Evolutionary conservation across 148 eudicot genomes (phyloP).

Genomic region (Pharnaceum exiguum): DNA sequence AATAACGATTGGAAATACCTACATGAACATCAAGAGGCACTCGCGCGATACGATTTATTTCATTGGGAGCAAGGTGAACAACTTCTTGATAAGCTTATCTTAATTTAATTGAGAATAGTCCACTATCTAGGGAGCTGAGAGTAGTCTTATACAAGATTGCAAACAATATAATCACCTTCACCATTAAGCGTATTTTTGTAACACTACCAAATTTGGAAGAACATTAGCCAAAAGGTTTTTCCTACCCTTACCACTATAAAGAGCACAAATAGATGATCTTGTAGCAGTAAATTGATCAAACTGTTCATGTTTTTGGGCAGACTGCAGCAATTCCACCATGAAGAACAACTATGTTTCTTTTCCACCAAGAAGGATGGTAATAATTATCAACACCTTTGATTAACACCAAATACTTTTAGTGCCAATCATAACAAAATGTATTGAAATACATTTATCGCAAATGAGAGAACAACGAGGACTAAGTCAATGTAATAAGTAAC

Average conservation of each 20-base stretch:
- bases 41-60: slow-evolving; percentile 89
- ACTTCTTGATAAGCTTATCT: slow-evolving; percentile 92
- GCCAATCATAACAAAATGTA: slow-evolving; percentile 19
- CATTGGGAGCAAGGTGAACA: slow-evolving; percentile 76
- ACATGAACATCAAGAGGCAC: slow-evolving; percentile 97
- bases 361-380: slow-evolving; percentile 96
- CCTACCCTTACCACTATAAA: slow-evolving; percentile 97
- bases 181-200: slow-evolving; percentile 88
- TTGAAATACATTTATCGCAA: too few species aligned
- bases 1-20: too few species aligned
- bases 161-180: slow-evolving; percentile 92
- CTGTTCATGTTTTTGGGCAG: slow-evolving; percentile 65
- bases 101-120: slow-evolving; percentile 74
- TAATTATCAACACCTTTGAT: slow-evolving; percentile 89
- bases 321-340: slow-evolving; percentile 97
- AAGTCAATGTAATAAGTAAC: too few species aligned
- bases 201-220: slow-evolving; percentile 91
- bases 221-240: slow-evolving; percentile 92
- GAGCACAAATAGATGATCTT: slow-evolving; percentile 89
- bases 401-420: slow-evolving; percentile 86
- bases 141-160: slow-evolving; percentile 85
- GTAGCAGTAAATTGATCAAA: slow-evolving; percentile 85
- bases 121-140: slow-evolving; percentile 83
- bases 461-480: too few species aligned
- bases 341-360: slow-evolving; percentile 93